phyloP scores from a whole-genome alignment of 139 green algal species.

The Pedinophyceae sp. region DNA sequence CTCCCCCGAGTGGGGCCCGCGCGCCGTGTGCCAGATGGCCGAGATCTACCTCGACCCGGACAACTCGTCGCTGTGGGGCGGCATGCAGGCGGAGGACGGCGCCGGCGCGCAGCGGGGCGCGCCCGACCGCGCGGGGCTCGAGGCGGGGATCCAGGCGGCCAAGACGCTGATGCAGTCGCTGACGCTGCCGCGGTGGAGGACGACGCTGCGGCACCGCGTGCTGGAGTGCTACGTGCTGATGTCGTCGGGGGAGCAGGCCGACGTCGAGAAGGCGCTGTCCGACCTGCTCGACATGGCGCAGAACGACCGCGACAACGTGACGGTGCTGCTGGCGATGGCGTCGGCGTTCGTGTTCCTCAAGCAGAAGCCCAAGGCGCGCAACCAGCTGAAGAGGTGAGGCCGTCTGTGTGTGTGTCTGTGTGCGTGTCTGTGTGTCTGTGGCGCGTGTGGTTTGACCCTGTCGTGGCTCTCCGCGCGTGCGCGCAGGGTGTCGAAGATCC shows the following conservation, averaged over 20 bases:
- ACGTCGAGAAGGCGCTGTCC: conserved; percentile 26
- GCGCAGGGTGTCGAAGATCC: conserved; percentile 46
- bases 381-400: conserved; percentile 42
- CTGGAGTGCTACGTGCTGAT: conserved; percentile 42
- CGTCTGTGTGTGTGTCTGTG: too few relatives aligned
- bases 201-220: conserved; percentile 13
- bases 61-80: conserved; percentile 41
- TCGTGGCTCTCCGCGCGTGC: too few relatives aligned
- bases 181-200: background rate
- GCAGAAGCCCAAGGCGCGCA: conserved; percentile 55
- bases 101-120: too few relatives aligned
- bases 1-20: conserved; percentile 35
- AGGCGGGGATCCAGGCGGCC: background rate
- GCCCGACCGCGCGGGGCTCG: too few relatives aligned
- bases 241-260: conserved; percentile 23
- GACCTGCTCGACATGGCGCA: conserved; percentile 23
- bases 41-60: conserved; percentile 66
- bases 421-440: too few relatives aligned
- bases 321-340: conserved; percentile 53
- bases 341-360: conserved; percentile 52
- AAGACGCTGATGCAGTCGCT: background rate
- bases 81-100: conserved; percentile 17
- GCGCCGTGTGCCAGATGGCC: conserved; percentile 49
- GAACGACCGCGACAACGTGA: conserved; percentile 40
- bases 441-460: too few relatives aligned